phyloP scores from a whole-genome alignment of 495 filamentous ascomycete species.

The Hypoxylon intermedium region DNA sequence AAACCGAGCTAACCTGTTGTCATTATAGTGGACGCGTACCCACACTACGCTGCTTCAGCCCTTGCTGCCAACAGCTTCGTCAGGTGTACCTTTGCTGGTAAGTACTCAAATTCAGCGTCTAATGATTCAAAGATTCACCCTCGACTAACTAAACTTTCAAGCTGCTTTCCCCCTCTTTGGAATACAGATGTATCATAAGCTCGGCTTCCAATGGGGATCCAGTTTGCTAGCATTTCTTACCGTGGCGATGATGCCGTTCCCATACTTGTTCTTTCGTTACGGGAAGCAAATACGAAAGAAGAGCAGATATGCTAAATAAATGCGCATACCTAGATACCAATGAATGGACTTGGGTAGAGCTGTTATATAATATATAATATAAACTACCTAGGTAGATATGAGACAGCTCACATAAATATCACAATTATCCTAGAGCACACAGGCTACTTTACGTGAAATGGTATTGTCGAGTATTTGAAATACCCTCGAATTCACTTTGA shows the following conservation, averaged over 20 bases:
- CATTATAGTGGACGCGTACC: slow-evolving; percentile 81
- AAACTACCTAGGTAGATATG: no score
- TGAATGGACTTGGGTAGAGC: background rate
- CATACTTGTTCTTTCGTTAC: slow-evolving; percentile 72
- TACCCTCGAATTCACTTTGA: no score
- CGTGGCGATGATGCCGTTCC: slow-evolving; percentile 71
- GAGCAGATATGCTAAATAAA: slow-evolving; percentile 53
- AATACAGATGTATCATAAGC: slow-evolving; percentile 66
- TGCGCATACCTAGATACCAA: background rate
- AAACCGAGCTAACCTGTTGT: slow-evolving; percentile 32
- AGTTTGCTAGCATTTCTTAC: slow-evolving; percentile 73
- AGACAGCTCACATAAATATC: no score
- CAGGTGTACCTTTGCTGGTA: slow-evolving; percentile 82
- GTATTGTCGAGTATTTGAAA: no score
- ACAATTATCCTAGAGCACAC: no score
- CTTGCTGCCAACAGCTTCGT: slow-evolving; percentile 89
- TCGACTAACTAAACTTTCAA: slow-evolving; percentile 42
- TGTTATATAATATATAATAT: no score
- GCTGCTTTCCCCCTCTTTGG: slow-evolving; percentile 59
- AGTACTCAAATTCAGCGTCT: slow-evolving; percentile 52
- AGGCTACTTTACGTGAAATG: no score
- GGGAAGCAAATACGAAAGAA: slow-evolving; percentile 62
- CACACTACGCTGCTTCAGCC: slow-evolving; percentile 84
- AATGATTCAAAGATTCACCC: background rate
- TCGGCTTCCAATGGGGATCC: slow-evolving; percentile 77